These are phyloP conservation scores for Otatea glauca DNA, from an alignment of 176 grass and related monocot genomes.

Conservation along the genomic window DNA sequence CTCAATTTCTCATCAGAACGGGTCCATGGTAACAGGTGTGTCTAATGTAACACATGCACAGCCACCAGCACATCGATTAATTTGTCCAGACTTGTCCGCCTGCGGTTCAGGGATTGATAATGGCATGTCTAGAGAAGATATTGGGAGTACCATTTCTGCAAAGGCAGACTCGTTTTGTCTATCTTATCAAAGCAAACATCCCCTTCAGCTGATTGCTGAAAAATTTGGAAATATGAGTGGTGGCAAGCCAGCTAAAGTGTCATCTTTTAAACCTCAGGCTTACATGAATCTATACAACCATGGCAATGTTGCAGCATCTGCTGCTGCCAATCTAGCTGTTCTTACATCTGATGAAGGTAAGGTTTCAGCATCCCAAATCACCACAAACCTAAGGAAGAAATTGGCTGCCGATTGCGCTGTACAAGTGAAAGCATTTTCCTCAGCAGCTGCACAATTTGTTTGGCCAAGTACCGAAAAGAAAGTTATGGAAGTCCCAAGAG, in stretches of 20 bases:
- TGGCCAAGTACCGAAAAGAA: conserved; percentile 90
- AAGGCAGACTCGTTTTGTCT: conserved; percentile 36
- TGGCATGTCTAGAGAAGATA: conserved; percentile 44
- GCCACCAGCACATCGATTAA: conserved; percentile 43
- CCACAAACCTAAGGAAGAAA: conserved; percentile 66
- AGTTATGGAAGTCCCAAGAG: conserved; percentile 86
- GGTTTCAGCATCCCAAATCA: conserved; percentile 53
- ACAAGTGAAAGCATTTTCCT: conserved; percentile 93
- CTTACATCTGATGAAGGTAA: conserved; percentile 84
- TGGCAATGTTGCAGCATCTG: conserved; percentile 84
- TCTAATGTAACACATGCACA: conserved; percentile 41
- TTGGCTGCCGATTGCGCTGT: conserved; percentile 54
- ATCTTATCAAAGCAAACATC: conserved; percentile 48
- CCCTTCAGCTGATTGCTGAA: conserved; percentile 44
- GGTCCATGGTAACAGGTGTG: conserved; percentile 27
- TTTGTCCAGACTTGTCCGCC: conserved; percentile 32
- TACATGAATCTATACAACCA: conserved; percentile 94
- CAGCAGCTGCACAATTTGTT: conserved; percentile 73
- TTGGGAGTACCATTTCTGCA: conserved; percentile 31
- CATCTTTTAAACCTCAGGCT: conserved; percentile 73
- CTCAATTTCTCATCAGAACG: conserved; percentile 49
- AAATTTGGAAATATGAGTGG: conserved; percentile 51
- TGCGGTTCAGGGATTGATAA: conserved; percentile 46
- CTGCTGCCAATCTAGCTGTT: conserved; percentile 84
- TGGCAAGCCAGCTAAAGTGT: conserved; percentile 43